phyloP scores from a whole-genome alignment of 441 rosid species.

The Lepidium campestre region DNA sequence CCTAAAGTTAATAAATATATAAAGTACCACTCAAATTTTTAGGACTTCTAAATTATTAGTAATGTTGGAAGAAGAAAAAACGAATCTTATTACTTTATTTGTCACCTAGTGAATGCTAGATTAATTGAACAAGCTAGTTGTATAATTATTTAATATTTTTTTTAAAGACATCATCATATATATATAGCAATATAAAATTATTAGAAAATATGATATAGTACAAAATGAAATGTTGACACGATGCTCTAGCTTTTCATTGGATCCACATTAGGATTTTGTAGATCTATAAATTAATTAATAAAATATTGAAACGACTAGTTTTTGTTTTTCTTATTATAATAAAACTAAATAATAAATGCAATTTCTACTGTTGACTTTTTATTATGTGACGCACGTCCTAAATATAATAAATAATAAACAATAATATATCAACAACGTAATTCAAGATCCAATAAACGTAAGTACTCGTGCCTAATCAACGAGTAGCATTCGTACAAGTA shows the following conservation, averaged over 20 bases:
- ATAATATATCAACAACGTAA: neutral
- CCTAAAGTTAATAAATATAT: too few relatives aligned
- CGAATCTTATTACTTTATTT: too few relatives aligned
- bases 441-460: neutral
- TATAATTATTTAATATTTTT: too few relatives aligned
- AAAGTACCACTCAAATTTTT: too few relatives aligned
- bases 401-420: too few relatives aligned
- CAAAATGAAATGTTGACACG: neutral
- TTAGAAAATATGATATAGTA: neutral
- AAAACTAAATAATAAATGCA: neutral
- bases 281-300: neutral
- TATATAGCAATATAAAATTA: too few relatives aligned
- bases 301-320: neutral
- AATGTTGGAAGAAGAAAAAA: too few relatives aligned
- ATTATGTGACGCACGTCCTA: constrained; percentile 6
- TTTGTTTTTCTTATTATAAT: neutral
- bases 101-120: too few relatives aligned
- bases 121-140: too few relatives aligned
- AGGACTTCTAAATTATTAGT: too few relatives aligned
- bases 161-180: too few relatives aligned
- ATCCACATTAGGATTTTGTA: neutral
- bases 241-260: constrained; percentile 8
- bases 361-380: constrained; percentile 1
- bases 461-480: neutral
- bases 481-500: neutral